Evolutionary conservation across 1,139 yeast species (phyloP).

Genomic region (Casaregolazyma suthepensis): DNA sequence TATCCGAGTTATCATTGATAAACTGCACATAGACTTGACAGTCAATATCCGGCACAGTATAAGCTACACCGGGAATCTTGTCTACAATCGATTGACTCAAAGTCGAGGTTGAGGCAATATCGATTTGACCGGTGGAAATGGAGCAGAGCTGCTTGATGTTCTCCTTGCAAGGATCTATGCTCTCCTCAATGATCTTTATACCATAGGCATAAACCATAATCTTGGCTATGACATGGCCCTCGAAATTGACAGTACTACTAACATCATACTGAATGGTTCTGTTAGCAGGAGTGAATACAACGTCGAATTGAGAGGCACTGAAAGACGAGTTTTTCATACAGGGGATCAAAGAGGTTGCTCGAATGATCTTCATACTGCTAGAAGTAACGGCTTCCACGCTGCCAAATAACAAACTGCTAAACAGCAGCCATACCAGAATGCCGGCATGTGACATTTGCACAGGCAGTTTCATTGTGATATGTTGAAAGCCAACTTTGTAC

Average conservation of each 20-base stretch:
- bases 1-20: conserved; percentile 36
- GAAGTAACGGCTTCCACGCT: background rate
- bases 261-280: conserved; percentile 60
- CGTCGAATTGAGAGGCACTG: conserved; percentile 77
- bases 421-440: background rate
- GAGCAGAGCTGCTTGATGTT: conserved; percentile 61
- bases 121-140: conserved; percentile 77
- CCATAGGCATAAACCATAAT: conserved; percentile 79
- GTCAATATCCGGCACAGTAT: conserved; percentile 87
- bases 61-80: conserved; percentile 75
- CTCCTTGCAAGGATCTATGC: conserved; percentile 60
- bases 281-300: conserved; percentile 63
- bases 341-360: conserved; percentile 59
- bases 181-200: conserved; percentile 50
- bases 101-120: conserved; percentile 50
- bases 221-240: conserved; percentile 67
- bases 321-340: conserved; percentile 89
- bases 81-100: conserved; percentile 42
- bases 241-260: conserved; percentile 70
- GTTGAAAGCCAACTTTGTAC: background rate
- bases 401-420: background rate
- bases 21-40: conserved; percentile 79
- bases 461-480: background rate
- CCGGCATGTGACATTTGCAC: background rate
- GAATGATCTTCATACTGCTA: conserved; percentile 13